These are phyloP conservation scores for Hypoxylon sp. DNA, from an alignment of 2,329 filamentous ascomycete species.

Conservation along the genomic window DNA sequence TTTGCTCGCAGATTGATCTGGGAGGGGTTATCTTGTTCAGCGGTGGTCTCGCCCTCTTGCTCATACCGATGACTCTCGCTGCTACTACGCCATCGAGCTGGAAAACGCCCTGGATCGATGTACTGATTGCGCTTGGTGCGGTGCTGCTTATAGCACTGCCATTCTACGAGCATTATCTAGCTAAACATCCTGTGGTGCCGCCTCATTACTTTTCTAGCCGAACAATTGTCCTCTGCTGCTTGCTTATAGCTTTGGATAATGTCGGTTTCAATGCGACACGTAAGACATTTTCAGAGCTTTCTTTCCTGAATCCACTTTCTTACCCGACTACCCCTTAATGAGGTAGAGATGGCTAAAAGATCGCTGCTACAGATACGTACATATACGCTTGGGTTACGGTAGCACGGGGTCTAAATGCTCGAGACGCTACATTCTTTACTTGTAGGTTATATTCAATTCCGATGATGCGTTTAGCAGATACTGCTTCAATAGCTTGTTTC, in stretches of 20 bases:
- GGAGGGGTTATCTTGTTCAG: constrained; percentile 57
- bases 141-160: constrained; percentile 54
- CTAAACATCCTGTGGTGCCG: constrained; percentile 56
- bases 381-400: constrained; percentile 58
- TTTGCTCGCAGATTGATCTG: constrained; percentile 51
- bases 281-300: constrained; percentile 14
- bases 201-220: constrained; percentile 54
- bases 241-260: constrained; percentile 53
- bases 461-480: no score
- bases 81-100: constrained; percentile 52
- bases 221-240: constrained; percentile 53
- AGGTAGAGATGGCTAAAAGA: background rate
- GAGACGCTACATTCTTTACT: constrained; percentile 54
- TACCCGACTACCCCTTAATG: no score
- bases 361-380: constrained; percentile 27
- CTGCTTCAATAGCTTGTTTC: background rate
- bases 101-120: constrained; percentile 56
- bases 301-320: background rate
- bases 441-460: constrained; percentile 24
- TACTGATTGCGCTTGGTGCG: constrained; percentile 54
- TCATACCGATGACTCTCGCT: constrained; percentile 58
- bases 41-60: constrained; percentile 56
- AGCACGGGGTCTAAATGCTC: constrained; percentile 51
- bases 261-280: constrained; percentile 51
- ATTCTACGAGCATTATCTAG: constrained; percentile 56